These are phyloP conservation scores for Solanum neorickii DNA, from an alignment of 257 asterid genomes.

Conservation along the genomic window DNA sequence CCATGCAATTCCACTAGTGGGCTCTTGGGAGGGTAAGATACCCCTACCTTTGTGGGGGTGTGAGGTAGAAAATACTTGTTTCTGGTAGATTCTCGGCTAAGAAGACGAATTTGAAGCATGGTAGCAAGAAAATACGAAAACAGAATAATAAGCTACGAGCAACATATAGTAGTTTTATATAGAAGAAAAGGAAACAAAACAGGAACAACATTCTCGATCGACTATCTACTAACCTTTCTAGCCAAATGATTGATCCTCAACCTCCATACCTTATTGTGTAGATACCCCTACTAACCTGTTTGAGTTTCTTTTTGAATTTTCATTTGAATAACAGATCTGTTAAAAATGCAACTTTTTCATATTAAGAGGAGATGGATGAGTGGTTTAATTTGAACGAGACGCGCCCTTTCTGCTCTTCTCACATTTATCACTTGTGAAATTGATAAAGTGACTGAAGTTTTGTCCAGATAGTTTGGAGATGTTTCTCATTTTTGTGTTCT, in stretches of 20 bases:
- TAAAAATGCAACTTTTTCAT: neutral
- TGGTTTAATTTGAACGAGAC: neutral
- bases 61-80: neutral
- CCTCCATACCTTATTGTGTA: neutral
- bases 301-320: neutral
- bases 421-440: neutral
- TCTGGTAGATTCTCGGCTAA: neutral
- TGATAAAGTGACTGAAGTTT: neutral
- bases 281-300: neutral
- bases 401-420: neutral
- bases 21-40: neutral
- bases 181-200: neutral
- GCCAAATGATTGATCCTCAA: neutral
- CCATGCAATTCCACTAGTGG: neutral
- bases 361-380: neutral
- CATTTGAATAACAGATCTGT: neutral
- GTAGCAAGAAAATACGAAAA: neutral
- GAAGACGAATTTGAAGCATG: neutral
- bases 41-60: neutral
- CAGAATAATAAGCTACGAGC: neutral
- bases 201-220: neutral
- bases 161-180: neutral
- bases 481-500: neutral
- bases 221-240: neutral
- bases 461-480: neutral